These are phyloP conservation scores for Ambrosia hybrid DNA, from an alignment of 140 eudicot genomes.

Conservation along the genomic window DNA sequence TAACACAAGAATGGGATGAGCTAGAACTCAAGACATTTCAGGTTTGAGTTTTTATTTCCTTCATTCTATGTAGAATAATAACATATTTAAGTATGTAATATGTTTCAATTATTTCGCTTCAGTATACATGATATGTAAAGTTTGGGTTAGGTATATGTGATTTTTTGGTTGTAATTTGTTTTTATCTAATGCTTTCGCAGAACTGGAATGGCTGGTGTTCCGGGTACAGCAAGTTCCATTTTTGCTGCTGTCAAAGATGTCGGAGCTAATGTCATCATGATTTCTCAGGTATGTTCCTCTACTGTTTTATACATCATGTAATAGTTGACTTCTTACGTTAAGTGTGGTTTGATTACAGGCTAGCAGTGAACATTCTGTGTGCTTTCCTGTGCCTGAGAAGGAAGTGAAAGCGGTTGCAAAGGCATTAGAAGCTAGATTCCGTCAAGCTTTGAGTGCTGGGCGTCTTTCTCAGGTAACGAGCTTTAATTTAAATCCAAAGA, in stretches of 20 bases:
- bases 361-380: slow-evolving; percentile 97
- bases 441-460: slow-evolving; percentile 89
- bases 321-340: slow-evolving; percentile 9
- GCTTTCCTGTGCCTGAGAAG: slow-evolving; percentile 97
- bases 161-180: slow-evolving; percentile 5
- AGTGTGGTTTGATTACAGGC: slow-evolving; percentile 58
- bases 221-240: slow-evolving; percentile 98
- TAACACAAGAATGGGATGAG: no score
- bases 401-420: slow-evolving; percentile 93
- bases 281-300: slow-evolving; percentile 70
- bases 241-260: slow-evolving; percentile 92
- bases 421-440: slow-evolving; percentile 85
- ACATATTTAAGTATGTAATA: no score
- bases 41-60: no score
- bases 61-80: no score
- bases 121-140: no score
- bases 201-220: slow-evolving; percentile 99
- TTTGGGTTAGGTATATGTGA: no score
- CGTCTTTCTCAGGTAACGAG: slow-evolving; percentile 88
- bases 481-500: slow-evolving; percentile 20
- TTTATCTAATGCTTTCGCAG: slow-evolving; percentile 45
- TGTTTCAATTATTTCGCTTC: no score
- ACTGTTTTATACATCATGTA: not conserved
- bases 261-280: slow-evolving; percentile 98
- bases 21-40: no score